Evolutionary conservation across 495 filamentous ascomycete genomes (phyloP), one percentile per base, ranked within the genome.

Genomic region (Tuber umbilicatum): DNA sequence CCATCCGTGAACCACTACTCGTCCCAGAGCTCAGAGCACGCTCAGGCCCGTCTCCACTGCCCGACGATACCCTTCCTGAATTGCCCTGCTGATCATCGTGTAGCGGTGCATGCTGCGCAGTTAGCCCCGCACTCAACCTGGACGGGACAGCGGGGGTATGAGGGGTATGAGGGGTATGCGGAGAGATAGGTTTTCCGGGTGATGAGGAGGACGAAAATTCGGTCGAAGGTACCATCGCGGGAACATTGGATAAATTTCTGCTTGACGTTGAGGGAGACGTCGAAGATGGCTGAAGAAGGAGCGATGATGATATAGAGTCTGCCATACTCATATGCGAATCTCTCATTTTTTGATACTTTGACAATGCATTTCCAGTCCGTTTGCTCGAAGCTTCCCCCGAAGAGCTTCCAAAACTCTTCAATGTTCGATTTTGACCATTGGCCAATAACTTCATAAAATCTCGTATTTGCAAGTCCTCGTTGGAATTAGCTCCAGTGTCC

Each of bases 111-210:
- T 82, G 72, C 68, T 75, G 79, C 42, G 80, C 80, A 21, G 80
- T 82, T 21, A 73, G 80, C 38, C 75, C 77, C 77, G 93, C 93
- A 82, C 93, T 96, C 68, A 98, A 84, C n/a, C 94, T 89, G 31
- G 93, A 97, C 45, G 94, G 93, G 68, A 97, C 92, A 27, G 94
- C 93, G 6, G 94, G 94, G 7, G 93, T 97, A 79, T 97, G 94
- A 14, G 94, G 94, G 0, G 94, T 97, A 83, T 97, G 94, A 14
- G 94, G 94, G 0, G 94, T 97, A 83, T 97, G 94, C 17, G 94
- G 94, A 2, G 93, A 97, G 69, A 97, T 87, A 1, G 94, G 93
- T 78, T 97, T 98, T 72, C 93, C 93, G 10, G 92, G 93, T 5
- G 94, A 96, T 2, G 94, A 94, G 6, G 92, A 91, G 1, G 90